Evolutionary conservation across 2,329 filamentous ascomycete genomes (phyloP).

Genomic region (Colletotrichum sp.): DNA sequence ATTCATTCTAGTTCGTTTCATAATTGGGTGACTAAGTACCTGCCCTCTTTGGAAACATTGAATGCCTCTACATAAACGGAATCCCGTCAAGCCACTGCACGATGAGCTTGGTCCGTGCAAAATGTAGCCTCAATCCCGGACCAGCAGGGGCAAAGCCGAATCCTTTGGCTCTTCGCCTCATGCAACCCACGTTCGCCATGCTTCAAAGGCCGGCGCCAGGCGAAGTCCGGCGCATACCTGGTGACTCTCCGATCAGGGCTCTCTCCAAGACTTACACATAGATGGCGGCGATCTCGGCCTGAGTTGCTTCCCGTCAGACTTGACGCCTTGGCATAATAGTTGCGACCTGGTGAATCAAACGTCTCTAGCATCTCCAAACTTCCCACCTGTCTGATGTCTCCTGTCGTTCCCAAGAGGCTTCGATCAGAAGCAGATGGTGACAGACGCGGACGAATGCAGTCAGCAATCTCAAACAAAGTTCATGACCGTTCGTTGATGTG

Average conservation of each 20-base stretch:
- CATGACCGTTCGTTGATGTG: background rate
- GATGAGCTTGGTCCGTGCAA: background rate
- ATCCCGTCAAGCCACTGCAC: background rate
- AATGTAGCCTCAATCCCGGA: background rate
- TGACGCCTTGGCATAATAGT: background rate
- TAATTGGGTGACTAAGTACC: background rate
- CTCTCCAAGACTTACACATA: background rate
- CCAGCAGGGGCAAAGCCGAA: background rate
- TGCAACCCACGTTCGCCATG: background rate
- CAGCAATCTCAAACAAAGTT: background rate
- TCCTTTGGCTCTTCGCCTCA: background rate
- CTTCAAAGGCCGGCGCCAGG: background rate
- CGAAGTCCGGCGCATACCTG: background rate
- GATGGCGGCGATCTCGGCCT: background rate
- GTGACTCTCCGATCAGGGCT: rapidly evolving
- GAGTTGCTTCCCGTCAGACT: background rate
- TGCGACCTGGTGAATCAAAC: background rate
- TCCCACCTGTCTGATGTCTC: too few species aligned
- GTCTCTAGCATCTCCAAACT: background rate
- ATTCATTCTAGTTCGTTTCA: background rate
- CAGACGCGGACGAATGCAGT: background rate
- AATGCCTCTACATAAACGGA: background rate
- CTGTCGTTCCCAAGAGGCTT: background rate
- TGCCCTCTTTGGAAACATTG: background rate
- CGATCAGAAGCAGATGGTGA: background rate